Conservation (phyloP, 441 rosid species). For the Eugenia klotzschiana region DNA sequence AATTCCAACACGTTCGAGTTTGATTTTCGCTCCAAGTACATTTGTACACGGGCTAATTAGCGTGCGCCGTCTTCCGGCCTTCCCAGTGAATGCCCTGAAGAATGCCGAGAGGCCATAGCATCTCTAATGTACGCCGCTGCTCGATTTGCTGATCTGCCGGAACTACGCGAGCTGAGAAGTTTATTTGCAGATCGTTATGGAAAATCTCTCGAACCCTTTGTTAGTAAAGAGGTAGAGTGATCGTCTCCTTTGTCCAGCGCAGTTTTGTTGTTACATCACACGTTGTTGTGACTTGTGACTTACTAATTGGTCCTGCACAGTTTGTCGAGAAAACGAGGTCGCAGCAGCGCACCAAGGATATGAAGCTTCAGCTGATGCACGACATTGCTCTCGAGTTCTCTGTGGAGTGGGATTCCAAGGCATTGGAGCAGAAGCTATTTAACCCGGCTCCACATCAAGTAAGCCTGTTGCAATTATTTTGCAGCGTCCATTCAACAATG, state of each 20-base stretch:
- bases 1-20: neutral
- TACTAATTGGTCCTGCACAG: slow-evolving; percentile 12
- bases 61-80: neutral
- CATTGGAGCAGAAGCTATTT: slow-evolving; percentile 42
- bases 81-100: slow-evolving; percentile 65
- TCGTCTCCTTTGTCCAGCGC: neutral
- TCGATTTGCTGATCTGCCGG: slow-evolving; percentile 70
- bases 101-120: slow-evolving; percentile 65
- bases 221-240: slow-evolving; percentile 34
- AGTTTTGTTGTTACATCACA: neutral
- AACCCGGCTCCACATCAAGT: slow-evolving; percentile 22
- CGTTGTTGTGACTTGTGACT: neutral
- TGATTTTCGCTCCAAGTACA: neutral
- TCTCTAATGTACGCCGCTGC: slow-evolving; percentile 66
- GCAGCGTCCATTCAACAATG: neutral
- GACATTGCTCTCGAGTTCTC: slow-evolving; percentile 43
- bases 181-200: slow-evolving; percentile 50
- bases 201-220: slow-evolving; percentile 21
- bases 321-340: slow-evolving; percentile 35
- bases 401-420: slow-evolving; percentile 48
- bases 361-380: slow-evolving; percentile 45
- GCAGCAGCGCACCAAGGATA: slow-evolving; percentile 36
- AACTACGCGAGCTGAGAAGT: slow-evolving; percentile 58
- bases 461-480: slow-evolving; percentile 2
- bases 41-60: neutral